Evolutionary conservation across 805 yeast genomes (phyloP).

Genomic region (Hanseniaspora mollemarum): DNA sequence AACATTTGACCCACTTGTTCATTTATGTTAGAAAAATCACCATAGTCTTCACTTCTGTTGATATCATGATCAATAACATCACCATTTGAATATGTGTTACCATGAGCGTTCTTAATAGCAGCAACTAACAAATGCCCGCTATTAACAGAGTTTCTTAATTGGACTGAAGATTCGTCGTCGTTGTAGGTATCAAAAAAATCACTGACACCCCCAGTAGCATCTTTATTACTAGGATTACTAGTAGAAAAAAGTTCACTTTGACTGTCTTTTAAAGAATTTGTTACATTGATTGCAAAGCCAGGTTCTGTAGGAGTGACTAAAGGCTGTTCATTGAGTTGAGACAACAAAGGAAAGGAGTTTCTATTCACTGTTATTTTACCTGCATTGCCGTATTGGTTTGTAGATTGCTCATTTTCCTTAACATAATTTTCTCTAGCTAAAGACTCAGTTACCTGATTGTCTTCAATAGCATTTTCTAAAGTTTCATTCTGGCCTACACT

Average conservation of each 20-base stretch:
- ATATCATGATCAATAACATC: background rate
- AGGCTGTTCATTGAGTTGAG: constrained; percentile 2
- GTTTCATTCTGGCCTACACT: background rate
- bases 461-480: background rate
- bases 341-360: constrained; percentile 17
- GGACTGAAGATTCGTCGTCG: constrained; percentile 10
- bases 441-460: background rate
- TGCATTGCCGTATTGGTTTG: too few relatives aligned
- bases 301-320: constrained; percentile 4
- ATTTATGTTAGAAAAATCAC: background rate
- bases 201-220: constrained; percentile 15
- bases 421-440: background rate
- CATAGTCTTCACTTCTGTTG: constrained; percentile 2
- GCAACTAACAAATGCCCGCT: background rate
- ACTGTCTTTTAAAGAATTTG: background rate
- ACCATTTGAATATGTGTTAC: background rate
- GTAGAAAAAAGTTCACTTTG: background rate
- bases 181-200: constrained; percentile 15
- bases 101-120: background rate
- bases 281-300: background rate
- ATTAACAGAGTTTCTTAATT: constrained; percentile 7
- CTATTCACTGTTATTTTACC: constrained; percentile 8
- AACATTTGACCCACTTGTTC: background rate
- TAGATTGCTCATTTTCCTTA: too few relatives aligned
- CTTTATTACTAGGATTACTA: background rate